Evolutionary conservation across 768 basidiomycete species (phyloP).

Genomic region (Agrocybe pediades): DNA sequence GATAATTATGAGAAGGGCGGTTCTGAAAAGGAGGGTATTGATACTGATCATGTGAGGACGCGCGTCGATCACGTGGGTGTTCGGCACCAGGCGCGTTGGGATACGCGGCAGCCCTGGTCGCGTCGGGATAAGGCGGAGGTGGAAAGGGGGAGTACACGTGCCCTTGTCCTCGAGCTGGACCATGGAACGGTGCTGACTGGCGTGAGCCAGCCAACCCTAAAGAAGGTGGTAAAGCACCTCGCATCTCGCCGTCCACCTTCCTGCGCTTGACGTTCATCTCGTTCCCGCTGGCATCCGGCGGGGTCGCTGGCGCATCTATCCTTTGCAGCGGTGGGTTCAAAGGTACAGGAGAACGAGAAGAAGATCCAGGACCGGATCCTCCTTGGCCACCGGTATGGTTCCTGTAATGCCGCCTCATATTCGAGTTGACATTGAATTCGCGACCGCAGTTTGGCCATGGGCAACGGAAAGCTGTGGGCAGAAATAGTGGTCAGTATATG

Average conservation of each 20-base stretch:
- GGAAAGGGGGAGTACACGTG: too few relatives aligned
- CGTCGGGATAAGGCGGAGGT: too few relatives aligned
- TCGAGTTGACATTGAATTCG: conserved; percentile 83
- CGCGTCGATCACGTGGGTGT: neutral
- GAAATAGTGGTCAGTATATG: neutral
- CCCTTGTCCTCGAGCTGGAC: too few relatives aligned
- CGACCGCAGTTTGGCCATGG: conserved; percentile 74
- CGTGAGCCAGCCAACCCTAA: too few relatives aligned
- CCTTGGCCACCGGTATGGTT: conserved; percentile 47
- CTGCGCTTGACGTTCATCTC: neutral
- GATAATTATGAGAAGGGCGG: neutral
- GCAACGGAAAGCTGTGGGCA: conserved; percentile 63
- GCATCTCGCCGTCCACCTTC: too few relatives aligned
- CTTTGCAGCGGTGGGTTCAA: too few relatives aligned
- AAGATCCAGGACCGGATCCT: neutral
- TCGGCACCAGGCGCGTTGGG: too few relatives aligned
- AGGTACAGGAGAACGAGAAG: neutral
- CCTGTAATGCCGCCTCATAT: conserved; percentile 80
- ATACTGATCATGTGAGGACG: neutral
- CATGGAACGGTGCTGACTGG: too few relatives aligned
- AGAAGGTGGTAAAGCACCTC: too few relatives aligned
- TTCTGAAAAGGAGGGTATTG: neutral
- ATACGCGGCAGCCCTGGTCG: too few relatives aligned
- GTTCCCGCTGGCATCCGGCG: conserved; percentile 29
- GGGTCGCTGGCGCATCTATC: too few relatives aligned